Evolutionary conservation across 108 stramenopile species (phyloP).

Genomic region (Bacterosira constricta): DNA sequence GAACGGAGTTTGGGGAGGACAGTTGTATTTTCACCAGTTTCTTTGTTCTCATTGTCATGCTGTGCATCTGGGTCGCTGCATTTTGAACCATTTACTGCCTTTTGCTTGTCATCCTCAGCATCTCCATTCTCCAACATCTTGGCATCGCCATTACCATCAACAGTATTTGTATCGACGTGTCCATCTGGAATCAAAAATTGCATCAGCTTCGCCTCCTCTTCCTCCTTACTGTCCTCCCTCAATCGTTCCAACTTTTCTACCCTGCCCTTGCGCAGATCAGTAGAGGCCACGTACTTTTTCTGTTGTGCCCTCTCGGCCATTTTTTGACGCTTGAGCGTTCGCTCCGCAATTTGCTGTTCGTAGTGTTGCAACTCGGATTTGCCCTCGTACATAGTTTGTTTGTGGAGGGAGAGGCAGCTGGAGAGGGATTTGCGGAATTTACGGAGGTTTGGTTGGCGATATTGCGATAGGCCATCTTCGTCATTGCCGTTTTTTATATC

Average conservation of each 20-base stretch:
- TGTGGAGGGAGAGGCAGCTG: slow-evolving; percentile 61
- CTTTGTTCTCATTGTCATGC: slow-evolving; percentile 7
- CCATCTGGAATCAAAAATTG: slow-evolving; percentile 78
- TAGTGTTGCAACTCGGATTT: slow-evolving; percentile 57
- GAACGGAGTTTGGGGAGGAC: slow-evolving; percentile 78
- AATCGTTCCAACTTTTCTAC: slow-evolving; percentile 68
- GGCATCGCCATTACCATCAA: background rate
- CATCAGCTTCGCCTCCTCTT: slow-evolving; percentile 61
- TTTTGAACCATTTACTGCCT: no score
- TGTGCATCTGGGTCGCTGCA: no score
- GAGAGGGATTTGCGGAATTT: slow-evolving; percentile 76
- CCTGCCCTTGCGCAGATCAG: slow-evolving; percentile 67
- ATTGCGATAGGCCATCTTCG: slow-evolving; percentile 42
- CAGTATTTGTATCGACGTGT: slow-evolving; percentile 56
- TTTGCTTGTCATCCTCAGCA: slow-evolving; percentile 7
- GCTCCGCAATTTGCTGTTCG: slow-evolving; percentile 46
- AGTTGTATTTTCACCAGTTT: slow-evolving; percentile 12
- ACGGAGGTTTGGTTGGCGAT: slow-evolving; percentile 59
- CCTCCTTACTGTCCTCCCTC: slow-evolving; percentile 59
- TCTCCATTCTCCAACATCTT: slow-evolving; percentile 38
- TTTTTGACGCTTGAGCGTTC: slow-evolving; percentile 71
- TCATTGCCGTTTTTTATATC: slow-evolving; percentile 1
- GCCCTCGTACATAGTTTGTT: slow-evolving; percentile 68
- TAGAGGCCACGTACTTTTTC: slow-evolving; percentile 72
- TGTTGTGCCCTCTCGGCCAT: slow-evolving; percentile 66